Conservation (phyloP, 257 asterid species). For the Dorcoceras hygrometricum region DNA sequence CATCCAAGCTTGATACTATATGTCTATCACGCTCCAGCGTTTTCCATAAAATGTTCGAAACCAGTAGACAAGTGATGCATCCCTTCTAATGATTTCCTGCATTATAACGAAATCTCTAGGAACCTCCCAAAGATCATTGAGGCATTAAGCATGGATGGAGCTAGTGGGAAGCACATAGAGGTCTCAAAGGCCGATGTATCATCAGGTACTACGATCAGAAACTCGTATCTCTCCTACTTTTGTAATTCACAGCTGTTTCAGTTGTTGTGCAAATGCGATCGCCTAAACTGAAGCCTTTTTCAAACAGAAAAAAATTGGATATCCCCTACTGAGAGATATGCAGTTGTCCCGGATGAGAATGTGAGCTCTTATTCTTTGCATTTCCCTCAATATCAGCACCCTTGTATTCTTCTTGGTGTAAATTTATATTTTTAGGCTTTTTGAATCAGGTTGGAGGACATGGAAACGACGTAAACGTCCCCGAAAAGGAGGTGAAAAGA, state of each 20-base stretch:
- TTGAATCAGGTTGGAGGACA: conserved; percentile 28
- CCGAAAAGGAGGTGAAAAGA: conserved; percentile 75
- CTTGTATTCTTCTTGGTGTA: conserved; percentile 6
- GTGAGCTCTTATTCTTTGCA: conserved; percentile 37
- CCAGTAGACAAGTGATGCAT: neutral
- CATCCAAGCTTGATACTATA: neutral
- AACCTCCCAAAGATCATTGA: conserved; percentile 80
- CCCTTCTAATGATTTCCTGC: conserved; percentile 3
- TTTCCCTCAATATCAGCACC: neutral
- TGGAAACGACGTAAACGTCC: conserved; percentile 63
- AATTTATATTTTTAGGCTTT: conserved; percentile 41
- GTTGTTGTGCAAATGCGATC: neutral
- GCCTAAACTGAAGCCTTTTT: conserved; percentile 8
- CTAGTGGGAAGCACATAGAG: conserved; percentile 69
- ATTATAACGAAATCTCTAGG: conserved; percentile 35
- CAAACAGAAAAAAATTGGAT: conserved; percentile 65
- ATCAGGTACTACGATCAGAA: conserved; percentile 42
- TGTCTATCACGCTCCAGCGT: neutral
- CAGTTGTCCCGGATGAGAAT: conserved; percentile 81
- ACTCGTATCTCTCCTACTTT: neutral
- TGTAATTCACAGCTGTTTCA: neutral
- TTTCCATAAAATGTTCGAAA: neutral
- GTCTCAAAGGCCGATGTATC: conserved; percentile 61
- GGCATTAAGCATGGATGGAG: conserved; percentile 76
- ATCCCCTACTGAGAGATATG: conserved; percentile 91